phyloP scores from a whole-genome alignment of 2,329 filamentous ascomycete genomes.

The Trichoderma sp. region DNA sequence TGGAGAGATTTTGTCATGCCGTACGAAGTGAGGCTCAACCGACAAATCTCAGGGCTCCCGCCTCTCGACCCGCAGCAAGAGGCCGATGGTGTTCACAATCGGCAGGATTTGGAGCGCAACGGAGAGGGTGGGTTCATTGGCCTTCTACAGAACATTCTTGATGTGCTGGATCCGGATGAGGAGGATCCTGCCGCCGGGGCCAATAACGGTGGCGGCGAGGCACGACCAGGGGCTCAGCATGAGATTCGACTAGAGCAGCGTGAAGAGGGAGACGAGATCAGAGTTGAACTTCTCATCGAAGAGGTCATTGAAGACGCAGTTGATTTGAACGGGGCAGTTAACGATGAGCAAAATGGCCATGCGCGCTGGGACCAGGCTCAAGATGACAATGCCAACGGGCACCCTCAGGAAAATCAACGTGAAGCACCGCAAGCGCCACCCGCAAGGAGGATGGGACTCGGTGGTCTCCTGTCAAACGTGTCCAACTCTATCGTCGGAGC shows the following conservation, averaged over 20 bases:
- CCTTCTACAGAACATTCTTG: constrained; percentile 40
- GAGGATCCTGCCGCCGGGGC: constrained; percentile 26
- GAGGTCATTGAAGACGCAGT: constrained; percentile 31
- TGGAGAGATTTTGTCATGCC: constrained; percentile 49
- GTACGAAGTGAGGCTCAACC: constrained; percentile 52
- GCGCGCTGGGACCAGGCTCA: not conserved
- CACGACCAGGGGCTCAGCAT: not conserved
- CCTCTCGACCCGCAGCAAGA: constrained; percentile 32
- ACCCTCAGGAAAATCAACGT: constrained; percentile 30
- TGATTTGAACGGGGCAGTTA: constrained; percentile 20
- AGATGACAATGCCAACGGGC: constrained; percentile 21
- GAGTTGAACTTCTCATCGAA: constrained; percentile 39
- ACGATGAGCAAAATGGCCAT: constrained; percentile 1
- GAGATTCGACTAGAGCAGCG: constrained; percentile 8
- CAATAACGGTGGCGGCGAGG: constrained; percentile 1
- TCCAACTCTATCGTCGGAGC: constrained; percentile 54
- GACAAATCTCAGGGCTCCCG: constrained; percentile 45
- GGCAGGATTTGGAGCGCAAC: constrained; percentile 26
- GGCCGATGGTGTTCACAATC: constrained; percentile 26
- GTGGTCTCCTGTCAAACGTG: constrained; percentile 43
- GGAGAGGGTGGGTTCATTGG: constrained; percentile 38
- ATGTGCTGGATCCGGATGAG: constrained; percentile 40
- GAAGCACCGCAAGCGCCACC: constrained; percentile 41
- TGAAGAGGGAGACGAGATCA: constrained; percentile 30
- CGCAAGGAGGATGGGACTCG: constrained; percentile 37